Evolutionary conservation across 176 grass and related monocot species (phyloP), one percentile per base, ranked within the genome.

Genomic region (Oryza longistaminata): DNA sequence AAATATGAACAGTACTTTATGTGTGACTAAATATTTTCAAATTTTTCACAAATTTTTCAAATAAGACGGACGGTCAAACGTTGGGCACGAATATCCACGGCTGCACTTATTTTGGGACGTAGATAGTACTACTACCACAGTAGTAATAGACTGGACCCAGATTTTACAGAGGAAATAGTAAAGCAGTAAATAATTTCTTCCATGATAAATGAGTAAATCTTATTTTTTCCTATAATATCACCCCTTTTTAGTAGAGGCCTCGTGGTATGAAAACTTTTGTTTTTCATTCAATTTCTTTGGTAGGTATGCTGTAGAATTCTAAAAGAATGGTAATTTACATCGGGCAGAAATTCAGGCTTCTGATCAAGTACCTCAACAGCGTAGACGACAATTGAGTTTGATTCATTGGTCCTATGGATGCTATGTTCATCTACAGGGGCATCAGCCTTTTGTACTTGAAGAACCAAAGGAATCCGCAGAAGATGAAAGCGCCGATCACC

Each of bases 361-460:
- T 61, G 69, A n/a, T 83, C 71, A 55, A 21, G 44, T 85, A 85
- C 89, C 83, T 83, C 69, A 76, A 65, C 70, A 37, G 17, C 37
- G 48, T 42, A 79, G 15, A 82, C 22, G 85, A 35, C 71, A 33
- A 34, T 43, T 60, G 34, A 75, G 37, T 43, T 43, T 68, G 34
- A 75, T 60, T 60, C 48, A 25, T n/a, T n/a, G 71, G 60, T 74
- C 46, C 26, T 73, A 70, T 81, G 55, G 25, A 74, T 65, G 34
- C 66, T 48, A 66, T 80, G 75, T 64, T 31, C 29, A 27, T 89
- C 89, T 96, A 98, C 22, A 95, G 81, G 42, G 93, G 74, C 86
- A 98, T 94, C 75, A 98, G 66, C 77, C 88, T 90, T 83, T 92
- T 93, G 24, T 88, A 87, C 70, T 92, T 98, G 88, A 94, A 98